Evolutionary conservation across 257 asterid species (phyloP).

Genomic region (Echium plantagineum): DNA sequence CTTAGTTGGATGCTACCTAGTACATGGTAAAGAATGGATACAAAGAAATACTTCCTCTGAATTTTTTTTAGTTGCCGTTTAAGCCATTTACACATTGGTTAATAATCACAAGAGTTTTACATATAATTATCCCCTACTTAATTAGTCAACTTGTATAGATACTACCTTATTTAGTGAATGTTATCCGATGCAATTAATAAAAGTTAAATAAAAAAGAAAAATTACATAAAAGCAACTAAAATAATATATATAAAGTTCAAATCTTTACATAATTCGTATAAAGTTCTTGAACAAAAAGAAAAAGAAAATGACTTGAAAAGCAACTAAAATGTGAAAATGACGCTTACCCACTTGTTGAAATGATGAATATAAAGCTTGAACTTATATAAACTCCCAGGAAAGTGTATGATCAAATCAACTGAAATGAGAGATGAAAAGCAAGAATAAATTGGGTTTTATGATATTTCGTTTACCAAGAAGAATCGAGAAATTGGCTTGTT

Average conservation of each 20-base stretch:
- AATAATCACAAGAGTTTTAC: too few relatives aligned
- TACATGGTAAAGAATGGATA: too few relatives aligned
- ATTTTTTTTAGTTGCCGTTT: too few relatives aligned
- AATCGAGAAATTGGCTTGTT: neutral
- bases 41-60: too few relatives aligned
- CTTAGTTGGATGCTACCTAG: too few relatives aligned
- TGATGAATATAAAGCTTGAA: constrained; percentile 15
- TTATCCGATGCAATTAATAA: too few relatives aligned
- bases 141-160: too few relatives aligned
- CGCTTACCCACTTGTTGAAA: constrained; percentile 36
- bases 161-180: too few relatives aligned
- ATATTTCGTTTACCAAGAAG: neutral
- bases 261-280: neutral
- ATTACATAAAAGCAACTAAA: too few relatives aligned
- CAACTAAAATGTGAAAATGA: neutral
- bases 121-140: too few relatives aligned
- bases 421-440: constrained; percentile 1
- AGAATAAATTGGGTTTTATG: neutral
- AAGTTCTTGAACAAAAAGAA: neutral
- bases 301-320: neutral
- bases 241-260: neutral
- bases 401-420: constrained; percentile 25
- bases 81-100: too few relatives aligned
- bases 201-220: too few relatives aligned
- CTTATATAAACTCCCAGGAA: constrained; percentile 14